Percentiles rank a stretch among this genome's conserved stretches.
These are phyloP conservation scores for Aspergillus biplanus DNA, from an alignment of 495 filamentous ascomycete genomes.

Conservation along the genomic window DNA sequence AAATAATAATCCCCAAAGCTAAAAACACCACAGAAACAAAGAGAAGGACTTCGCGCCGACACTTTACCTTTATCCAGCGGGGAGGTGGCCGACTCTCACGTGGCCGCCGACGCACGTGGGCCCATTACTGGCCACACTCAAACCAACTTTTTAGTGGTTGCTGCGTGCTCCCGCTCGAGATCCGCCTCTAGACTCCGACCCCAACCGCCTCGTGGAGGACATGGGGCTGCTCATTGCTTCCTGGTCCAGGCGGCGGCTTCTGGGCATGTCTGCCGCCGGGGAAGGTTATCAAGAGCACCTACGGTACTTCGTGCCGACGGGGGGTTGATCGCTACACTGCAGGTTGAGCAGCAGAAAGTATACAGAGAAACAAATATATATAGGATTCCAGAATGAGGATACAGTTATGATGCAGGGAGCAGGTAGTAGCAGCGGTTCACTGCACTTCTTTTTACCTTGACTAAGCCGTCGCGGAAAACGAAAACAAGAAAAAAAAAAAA, in stretches of 20 bases:
- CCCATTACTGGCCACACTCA: neutral
- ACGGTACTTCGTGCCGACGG: constrained; percentile 2
- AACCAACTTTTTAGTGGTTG: neutral
- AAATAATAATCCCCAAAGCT: too few relatives aligned
- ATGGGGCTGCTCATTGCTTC: neutral
- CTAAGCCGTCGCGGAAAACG: neutral
- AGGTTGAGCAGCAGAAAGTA: neutral
- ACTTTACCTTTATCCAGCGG: neutral
- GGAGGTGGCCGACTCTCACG: constrained; percentile 1
- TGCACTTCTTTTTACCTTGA: neutral
- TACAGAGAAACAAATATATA: neutral
- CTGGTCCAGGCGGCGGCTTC: neutral
- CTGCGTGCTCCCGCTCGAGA: neutral
- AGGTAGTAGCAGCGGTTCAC: neutral
- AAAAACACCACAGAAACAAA: neutral
- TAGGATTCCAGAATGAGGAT: neutral
- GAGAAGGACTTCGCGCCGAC: constrained; percentile 1
- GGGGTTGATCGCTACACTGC: neutral
- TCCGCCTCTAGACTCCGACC: neutral
- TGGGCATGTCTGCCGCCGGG: neutral
- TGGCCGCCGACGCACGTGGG: constrained; percentile 1
- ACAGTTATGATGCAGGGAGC: neutral
- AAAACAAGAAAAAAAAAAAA: neutral
- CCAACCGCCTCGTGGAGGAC: neutral
- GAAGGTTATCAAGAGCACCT: neutral